These are phyloP conservation scores for Amanita exitialis DNA, from an alignment of 768 basidiomycete genomes.

Conservation along the genomic window DNA sequence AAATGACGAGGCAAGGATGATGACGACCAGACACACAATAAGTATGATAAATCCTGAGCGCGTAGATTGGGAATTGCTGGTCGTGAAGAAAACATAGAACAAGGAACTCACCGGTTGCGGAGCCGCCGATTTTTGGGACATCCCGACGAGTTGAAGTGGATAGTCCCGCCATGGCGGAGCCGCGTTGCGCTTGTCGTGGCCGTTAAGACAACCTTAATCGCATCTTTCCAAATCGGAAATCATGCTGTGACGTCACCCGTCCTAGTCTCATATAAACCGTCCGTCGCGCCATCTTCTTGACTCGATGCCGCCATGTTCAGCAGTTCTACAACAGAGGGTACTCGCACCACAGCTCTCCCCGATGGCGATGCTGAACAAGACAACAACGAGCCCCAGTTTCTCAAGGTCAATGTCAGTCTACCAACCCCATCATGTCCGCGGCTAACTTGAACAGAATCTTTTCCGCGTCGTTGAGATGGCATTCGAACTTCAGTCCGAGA, in stretches of 20 bases:
- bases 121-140: slow-evolving; percentile 5
- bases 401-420: slow-evolving; percentile 1
- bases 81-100: neutral
- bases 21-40: slow-evolving; percentile 1
- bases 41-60: slow-evolving; percentile 3
- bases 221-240: neutral
- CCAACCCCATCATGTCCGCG: neutral
- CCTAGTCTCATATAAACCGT: neutral
- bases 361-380: neutral
- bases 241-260: neutral
- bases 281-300: too few relatives aligned
- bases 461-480: slow-evolving; percentile 41
- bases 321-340: neutral
- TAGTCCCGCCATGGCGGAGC: neutral
- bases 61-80: neutral
- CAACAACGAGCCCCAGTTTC: neutral
- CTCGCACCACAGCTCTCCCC: neutral
- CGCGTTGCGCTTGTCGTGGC: neutral
- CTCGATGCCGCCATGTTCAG: neutral
- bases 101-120: neutral
- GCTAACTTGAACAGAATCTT: slow-evolving; percentile 25
- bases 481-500: slow-evolving; percentile 44
- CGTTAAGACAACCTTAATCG: neutral
- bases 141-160: neutral
- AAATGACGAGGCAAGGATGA: neutral